Evolutionary conservation across 345 rosid species (phyloP).

Genomic region (Streptanthus diversifolius): DNA sequence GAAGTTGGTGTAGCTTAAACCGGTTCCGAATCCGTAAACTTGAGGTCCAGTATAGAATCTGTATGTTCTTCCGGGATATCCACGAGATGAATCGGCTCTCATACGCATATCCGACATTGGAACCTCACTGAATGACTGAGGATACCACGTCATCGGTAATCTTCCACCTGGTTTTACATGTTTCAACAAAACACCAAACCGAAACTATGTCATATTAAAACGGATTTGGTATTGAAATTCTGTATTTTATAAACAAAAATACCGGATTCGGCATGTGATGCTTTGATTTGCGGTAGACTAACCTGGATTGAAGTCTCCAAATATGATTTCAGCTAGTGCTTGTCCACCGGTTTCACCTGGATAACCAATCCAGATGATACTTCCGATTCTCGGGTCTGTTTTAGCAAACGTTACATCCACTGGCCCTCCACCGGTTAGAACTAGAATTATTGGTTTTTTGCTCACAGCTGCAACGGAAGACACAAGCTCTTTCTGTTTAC

Average conservation of each 20-base stretch:
- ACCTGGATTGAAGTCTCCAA: conserved; percentile 91
- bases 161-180: conserved; percentile 64
- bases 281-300: conserved; percentile 14
- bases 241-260: background rate
- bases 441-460: conserved; percentile 69
- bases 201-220: background rate
- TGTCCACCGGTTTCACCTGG: conserved; percentile 90
- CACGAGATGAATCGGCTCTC: conserved; percentile 66
- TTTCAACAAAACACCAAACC: background rate
- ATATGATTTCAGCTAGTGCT: conserved; percentile 78
- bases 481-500: conserved; percentile 68
- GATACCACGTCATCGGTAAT: conserved; percentile 92
- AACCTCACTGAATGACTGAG: conserved; percentile 65
- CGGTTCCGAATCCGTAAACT: conserved; percentile 71
- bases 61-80: conserved; percentile 91
- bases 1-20: conserved; percentile 70
- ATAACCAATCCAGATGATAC: conserved; percentile 90
- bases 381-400: conserved; percentile 48
- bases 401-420: conserved; percentile 78
- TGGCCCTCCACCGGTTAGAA: conserved; percentile 95
- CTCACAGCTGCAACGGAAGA: conserved; percentile 59
- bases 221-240: background rate
- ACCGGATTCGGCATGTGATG: background rate
- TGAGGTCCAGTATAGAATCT: conserved; percentile 66
- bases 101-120: conserved; percentile 85